Evolutionary conservation across 1,284 basidiomycete genomes (phyloP).

Genomic region (Ceratobasidium sp.): DNA sequence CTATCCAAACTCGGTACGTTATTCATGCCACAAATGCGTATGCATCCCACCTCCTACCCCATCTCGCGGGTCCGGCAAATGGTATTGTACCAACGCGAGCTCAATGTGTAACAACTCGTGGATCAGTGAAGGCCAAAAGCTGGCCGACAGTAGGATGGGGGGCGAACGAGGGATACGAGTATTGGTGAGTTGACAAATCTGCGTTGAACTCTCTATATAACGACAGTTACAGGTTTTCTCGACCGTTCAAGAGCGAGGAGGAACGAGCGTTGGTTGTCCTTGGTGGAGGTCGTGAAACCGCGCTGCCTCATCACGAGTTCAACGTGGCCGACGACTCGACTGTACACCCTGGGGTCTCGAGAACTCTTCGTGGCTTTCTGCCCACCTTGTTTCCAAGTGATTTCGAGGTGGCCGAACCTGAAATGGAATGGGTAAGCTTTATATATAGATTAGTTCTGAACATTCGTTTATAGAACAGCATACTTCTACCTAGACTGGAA

Average conservation of each 20-base stretch:
- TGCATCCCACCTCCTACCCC: conserved; percentile 75
- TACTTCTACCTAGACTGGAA: conserved; percentile 70
- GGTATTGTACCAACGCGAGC: conserved; percentile 80
- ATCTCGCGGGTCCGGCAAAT: conserved; percentile 63
- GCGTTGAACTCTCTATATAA: not conserved
- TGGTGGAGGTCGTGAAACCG: conserved; percentile 74
- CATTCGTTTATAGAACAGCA: conserved; percentile 49
- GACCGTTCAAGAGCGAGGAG: conserved; percentile 45
- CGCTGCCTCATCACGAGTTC: conserved; percentile 62
- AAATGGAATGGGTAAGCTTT: conserved; percentile 78
- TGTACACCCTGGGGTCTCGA: conserved; percentile 65
- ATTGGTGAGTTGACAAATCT: conserved; percentile 66
- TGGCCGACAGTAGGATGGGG: conserved; percentile 56
- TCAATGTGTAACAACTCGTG: conserved; percentile 75
- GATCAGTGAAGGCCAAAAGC: conserved; percentile 58
- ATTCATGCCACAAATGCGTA: conserved; percentile 88
- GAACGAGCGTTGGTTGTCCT: conserved; percentile 74
- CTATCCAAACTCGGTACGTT: conserved; percentile 69
- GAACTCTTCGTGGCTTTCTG: conserved; percentile 69
- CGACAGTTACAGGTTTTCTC: conserved; percentile 33
- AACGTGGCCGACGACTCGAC: conserved; percentile 73
- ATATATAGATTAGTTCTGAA: not conserved
- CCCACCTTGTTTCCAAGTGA: conserved; percentile 70
- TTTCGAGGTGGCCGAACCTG: conserved; percentile 66
- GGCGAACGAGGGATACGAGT: conserved; percentile 70